Conservation (phyloP, 768 basidiomycete genomes). For the Sutorius australiensis region DNA sequence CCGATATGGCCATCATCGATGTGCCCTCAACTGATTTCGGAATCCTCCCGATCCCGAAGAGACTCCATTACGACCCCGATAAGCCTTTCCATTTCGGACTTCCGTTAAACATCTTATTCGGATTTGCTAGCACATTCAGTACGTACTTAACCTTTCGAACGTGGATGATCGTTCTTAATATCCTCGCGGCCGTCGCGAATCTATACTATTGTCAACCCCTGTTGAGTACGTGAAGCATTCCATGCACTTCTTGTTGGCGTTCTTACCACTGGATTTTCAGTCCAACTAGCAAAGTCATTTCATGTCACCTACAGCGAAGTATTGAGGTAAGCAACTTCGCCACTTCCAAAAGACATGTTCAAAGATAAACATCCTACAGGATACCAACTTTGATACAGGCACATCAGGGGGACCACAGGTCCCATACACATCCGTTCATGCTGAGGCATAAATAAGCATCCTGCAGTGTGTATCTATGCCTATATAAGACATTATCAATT, state of each 20-base stretch:
- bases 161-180: background rate
- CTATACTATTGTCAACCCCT: constrained; percentile 83
- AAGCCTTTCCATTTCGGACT: constrained; percentile 51
- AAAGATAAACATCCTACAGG: constrained; percentile 28
- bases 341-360: background rate
- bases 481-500: too few relatives aligned
- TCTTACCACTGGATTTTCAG: constrained; percentile 13
- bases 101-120: constrained; percentile 55
- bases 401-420: too few relatives aligned
- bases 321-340: constrained; percentile 23
- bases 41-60: constrained; percentile 59
- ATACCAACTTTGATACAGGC: constrained; percentile 67
- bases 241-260: background rate
- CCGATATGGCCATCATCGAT: background rate
- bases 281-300: constrained; percentile 39
- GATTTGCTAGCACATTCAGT: constrained; percentile 52
- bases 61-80: constrained; percentile 48
- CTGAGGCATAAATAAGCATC: too few relatives aligned
- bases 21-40: constrained; percentile 47
- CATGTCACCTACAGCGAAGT: constrained; percentile 35
- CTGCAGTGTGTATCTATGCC: too few relatives aligned
- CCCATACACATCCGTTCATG: too few relatives aligned
- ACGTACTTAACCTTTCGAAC: background rate
- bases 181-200: constrained; percentile 60
- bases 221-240: constrained; percentile 46